These are phyloP conservation scores for Rhododendron mucronatum DNA, from an alignment of 148 eudicot species.

Conservation along the genomic window DNA sequence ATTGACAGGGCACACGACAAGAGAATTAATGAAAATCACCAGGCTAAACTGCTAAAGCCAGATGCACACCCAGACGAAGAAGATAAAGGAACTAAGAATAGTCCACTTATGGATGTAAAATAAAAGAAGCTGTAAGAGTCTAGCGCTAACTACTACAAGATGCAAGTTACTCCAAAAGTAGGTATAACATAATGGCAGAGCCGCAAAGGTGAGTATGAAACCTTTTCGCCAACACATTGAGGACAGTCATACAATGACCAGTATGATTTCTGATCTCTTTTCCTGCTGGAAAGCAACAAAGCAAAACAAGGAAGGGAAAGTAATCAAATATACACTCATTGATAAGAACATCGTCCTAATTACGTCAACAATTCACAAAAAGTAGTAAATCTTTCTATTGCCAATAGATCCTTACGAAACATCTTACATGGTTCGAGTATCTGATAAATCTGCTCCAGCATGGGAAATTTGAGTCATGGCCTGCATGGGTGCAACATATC, in stretches of 20 bases:
- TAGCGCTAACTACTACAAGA: not conserved
- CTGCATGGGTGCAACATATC: slow-evolving; percentile 19
- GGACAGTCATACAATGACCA: slow-evolving; percentile 53
- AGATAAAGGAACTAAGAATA: not conserved
- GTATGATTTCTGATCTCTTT: slow-evolving; percentile 35
- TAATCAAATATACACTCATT: not conserved
- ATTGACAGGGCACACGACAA: not conserved
- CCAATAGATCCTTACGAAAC: not conserved
- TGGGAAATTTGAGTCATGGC: slow-evolving; percentile 18
- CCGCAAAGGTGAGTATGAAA: slow-evolving; percentile 11
- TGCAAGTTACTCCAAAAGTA: not conserved
- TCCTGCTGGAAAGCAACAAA: slow-evolving; percentile 28
- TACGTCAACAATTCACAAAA: slow-evolving; percentile 2
- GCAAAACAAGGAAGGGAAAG: not conserved
- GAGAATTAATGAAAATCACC: not conserved
- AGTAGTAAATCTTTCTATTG: not conserved
- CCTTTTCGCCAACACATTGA: slow-evolving; percentile 63
- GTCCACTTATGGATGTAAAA: not conserved
- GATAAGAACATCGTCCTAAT: not conserved
- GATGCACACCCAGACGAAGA: not conserved
- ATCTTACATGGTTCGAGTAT: slow-evolving; percentile 31
- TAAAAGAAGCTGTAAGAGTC: not conserved
- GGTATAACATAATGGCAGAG: not conserved
- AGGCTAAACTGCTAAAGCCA: not conserved
- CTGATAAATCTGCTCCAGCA: slow-evolving; percentile 21